Base-by-base conservation (phyloP, 306 rosid genomes). In the Potentilla sterilis region DNA sequence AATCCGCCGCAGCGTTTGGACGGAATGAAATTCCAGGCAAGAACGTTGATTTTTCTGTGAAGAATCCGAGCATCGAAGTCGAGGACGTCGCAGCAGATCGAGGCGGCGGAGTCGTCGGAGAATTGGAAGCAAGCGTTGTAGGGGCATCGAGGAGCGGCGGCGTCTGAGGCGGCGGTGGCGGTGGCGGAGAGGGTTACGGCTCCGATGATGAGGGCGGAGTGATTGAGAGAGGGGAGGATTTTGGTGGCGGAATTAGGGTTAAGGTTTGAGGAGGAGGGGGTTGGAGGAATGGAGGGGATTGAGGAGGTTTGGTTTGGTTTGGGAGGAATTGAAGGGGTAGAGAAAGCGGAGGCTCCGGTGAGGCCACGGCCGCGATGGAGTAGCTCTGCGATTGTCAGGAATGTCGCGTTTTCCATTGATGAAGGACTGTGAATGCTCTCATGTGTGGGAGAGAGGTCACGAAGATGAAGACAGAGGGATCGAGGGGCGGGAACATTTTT, bases 1-100 rank as follows among this genome's bases (percentile, higher is more conserved):
- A 88, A 88, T 28, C 92, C 90, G 2, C 75, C 61, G 4, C 54
- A 77, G 0, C 24, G 79, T 58, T 87, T 90, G 54, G 77, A 70
- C 2, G 97, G 97, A 75, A 95, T 72, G 88, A 95, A 92, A 79
- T 95, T 95, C 92, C 96, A 95, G 41, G 93, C 83, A 8, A 85
- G 81, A 37, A 86, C 87, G 10, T 74, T 82, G 74, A 92, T 87
- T 69, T 80, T 77, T 69, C 67, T 83, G 5, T 86, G 87, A 0
- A 92, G 49, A 6, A 85, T 84, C 44, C 61, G 44, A 7, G 82
- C 49, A 35, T 84, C 85, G 41, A 88, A 82, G 58, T 79, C 80
- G 62, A 95, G 89, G 75, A 95, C 44, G 78, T 95, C 97, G 70
- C 98, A 95, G 81, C 98, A 95, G 61, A 92, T 55, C 0, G 89